Base-by-base conservation (phyloP, 306 rosid species). In the Echinosophora koreensis region DNA sequence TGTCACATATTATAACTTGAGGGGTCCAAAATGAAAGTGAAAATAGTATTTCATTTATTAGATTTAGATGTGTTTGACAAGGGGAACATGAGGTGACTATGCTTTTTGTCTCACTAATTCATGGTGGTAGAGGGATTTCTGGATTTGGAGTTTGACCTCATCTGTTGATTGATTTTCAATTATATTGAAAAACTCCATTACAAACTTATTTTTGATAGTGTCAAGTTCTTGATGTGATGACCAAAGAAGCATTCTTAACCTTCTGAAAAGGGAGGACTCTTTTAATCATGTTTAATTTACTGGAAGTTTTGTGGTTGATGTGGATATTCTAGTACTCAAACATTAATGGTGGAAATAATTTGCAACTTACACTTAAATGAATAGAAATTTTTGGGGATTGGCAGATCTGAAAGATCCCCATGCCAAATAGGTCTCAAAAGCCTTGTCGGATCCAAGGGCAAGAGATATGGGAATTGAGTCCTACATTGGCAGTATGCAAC, bases 211-310 rank as follows among this genome's bases (percentile, higher is more conserved):
- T 5, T 13, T 4, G 3, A 9, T 18, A 8, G 8, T 47, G 4
- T 27, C 49, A 2, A 61, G 73, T 55, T 56, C 18, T 65, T 27
- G 54, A 32, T 44, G 66, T 58, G 54, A 55, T 17, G 68, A 57
- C 28, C 16, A 6, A 7, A 22, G 73, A 54, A 80, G 15, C 55
- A 38, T 13, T 16, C 28, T 27, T 13, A 18, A 11, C 52, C 35
- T 54, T 66, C 30, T 5, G 34, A 64, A 64, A 51, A 51, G 73
- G 18, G 38, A 49, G 79, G 16, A 10, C 37, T 75, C 5, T 51
- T 34, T 13, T 66, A 54, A 46, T 18, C 76, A 2, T 35, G 30
- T 39, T 57, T 55, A 44, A 17, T 16, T 30, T 11, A 22, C 27
- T 4, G 63, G 18, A 35, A 35, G 37, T 15, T n/a, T 38, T 71